Base-by-base conservation (phyloP, 2,329 filamentous ascomycete genomes). In the Domatiomyces catenatus region DNA sequence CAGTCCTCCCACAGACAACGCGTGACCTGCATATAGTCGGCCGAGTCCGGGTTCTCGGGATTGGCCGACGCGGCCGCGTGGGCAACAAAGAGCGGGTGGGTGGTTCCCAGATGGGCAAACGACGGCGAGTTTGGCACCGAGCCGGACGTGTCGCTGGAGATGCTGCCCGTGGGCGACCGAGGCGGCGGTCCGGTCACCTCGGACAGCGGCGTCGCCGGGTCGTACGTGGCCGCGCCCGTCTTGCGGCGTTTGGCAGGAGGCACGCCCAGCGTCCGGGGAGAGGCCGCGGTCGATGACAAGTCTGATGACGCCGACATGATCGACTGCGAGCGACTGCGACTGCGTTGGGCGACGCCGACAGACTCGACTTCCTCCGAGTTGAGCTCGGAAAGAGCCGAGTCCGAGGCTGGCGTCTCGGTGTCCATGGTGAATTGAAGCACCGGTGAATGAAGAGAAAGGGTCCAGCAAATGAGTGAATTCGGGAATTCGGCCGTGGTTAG, bases 71-170 rank as follows among this genome's bases (percentile, higher is more conserved):
- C 64, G 2, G 69, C 69, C 5, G 56, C 56, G 43, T 58, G 57
- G n/a, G 55, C 54, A 22, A 56, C 56, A 10, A 54, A 55, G n/a
- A 60, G 54, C 46, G 58, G 48, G 69, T 66, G 52, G 64, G 64
- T 51, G 61, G 65, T 52, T 61, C 59, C 39, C 42, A 79, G 70
- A 62, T 83, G 63, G 70, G 84, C 67, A 67, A 83, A 74, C 64
- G 75, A 71, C 15, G 80, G 80, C 1, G 82, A 86, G 62, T 79
- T 82, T 22, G 85, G 85, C 47, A 89, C 79, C 51, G 87, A 88
- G 65, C 87, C 87, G 32, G 86, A 89, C 47, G 86, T 93, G 67
- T 98, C 92, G 49, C 86, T 87, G 6, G 88, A 94, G 53, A 96
- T 82, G 49, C 88, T 84, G 48, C 79, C 79, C 69, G 58, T 76